Evolutionary conservation across 805 yeast species (phyloP), one percentile per base, ranked within the genome.

Genomic region (Maudiozyma bulderi): DNA sequence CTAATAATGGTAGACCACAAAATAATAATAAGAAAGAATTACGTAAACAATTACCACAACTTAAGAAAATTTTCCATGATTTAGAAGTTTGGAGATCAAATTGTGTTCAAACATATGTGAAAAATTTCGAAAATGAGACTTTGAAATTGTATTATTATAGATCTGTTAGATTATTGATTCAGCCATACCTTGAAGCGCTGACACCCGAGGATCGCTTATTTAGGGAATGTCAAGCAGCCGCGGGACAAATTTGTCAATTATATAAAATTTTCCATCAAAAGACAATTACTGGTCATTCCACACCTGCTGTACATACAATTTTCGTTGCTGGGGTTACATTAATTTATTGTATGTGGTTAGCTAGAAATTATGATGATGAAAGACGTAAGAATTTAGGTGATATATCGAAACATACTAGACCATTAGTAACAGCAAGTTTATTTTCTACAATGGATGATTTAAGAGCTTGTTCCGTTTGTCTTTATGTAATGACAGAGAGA

Each of bases 301-400:
- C 82, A 0, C 74, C 82, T 33, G 81, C 84, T 10, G 79, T 81
- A 41, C 86, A 81, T 57, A 78, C 84, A 0, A 80, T 78, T 9
- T 81, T 81, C 59, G 80, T 78, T 45, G 85, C 86, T 10, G 87
- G 87, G 44, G 80, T 81, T 7, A 81, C 86, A 0, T 65, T 81
- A 35, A 75, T 80, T 7, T 81, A 81, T 56, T 81, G 86, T 62
- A 68, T 81, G 54, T 81, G 86, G 85, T 57, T 81, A 41, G 77
- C 82, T 13, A 74, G 84, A 59, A 81, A 81, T 54, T 69, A 73
- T 52, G 82, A 79, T 58, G 84, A 79, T 58, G 68, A 72, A 68
- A 70, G 78, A 54, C 68, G 84, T 55, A 74, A 69, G 53, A 67
- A 73, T 45, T 57, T 78, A 31, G 83, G 84, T 15, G 83, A 78